Base-by-base conservation (phyloP, 1,284 basidiomycete genomes). In the Volvariella surrecta region DNA sequence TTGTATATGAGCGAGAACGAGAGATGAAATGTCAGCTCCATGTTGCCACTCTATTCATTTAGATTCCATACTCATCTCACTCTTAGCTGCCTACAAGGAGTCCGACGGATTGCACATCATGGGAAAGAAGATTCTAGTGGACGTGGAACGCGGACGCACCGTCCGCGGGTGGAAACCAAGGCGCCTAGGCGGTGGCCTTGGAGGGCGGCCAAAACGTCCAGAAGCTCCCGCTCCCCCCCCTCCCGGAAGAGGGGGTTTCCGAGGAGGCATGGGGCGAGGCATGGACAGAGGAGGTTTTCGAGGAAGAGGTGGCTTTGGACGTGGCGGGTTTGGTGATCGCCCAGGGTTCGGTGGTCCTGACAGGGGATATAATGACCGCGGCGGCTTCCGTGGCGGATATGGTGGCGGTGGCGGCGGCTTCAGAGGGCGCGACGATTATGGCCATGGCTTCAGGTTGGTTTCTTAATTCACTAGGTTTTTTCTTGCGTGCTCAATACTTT, bases 131-230 rank as follows among this genome's bases (percentile, higher is more conserved):
- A 92, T 98, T 48, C 73, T 98, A 34, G 95, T 99, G 42, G 96
- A 99, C 59, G 95, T 99, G 43, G 96, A 99, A 66, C 83, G 96
- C 37, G 96, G 96, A 4, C 81, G 95, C 40, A 99, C 96, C 1
- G 96, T 99, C 20, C 84, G 95, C 50, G 96, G 93, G 4, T 99
- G 96, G 96, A 97, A 97, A 59, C 96, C 96, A 3, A 85, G 89
- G 47, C 80, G 93, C 45, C 70, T 99, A 0, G 96, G 95, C 18
- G 96, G 95, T 13, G 96, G 96, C 1, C 74, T 99, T 18, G 96
- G 96, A 16, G 96, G 95, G 10, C 74, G 89, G 42, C 88, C 90
- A n/a, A 96, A 96, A 62, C 86, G 87, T 3, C 76, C 81, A 4
- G 80, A 81, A 47, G 58, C 63, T 8, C 51, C 54, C 22, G 46